Base-by-base conservation (phyloP, 345 rosid species). In the Dipteronia dyeriana region DNA sequence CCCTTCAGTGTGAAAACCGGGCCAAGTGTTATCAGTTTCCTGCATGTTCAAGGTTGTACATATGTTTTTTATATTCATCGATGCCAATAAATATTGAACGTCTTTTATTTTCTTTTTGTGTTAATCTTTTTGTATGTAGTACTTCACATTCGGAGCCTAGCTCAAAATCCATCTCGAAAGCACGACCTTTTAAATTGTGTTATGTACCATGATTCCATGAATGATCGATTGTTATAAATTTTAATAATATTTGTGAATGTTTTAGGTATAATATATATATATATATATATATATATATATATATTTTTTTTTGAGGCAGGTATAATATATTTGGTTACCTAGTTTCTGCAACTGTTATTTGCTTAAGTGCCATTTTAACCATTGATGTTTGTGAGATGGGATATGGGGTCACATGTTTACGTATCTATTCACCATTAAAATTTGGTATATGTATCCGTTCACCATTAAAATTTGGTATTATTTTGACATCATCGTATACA, bases 41-140 rank as follows among this genome's bases (percentile, higher is more conserved):
- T 25, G 56, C 41, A 45, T 71, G 53, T 75, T 65, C 38, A 67
- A 57, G 66, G 79, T 73, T 81, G 83, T 79, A 63, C 65, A 77
- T 67, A 19, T 14, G 23, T 74, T 73, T 51, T 26, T 57, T 19
- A 25, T 68, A 60, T 78, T 75, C n/a, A 25, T 59, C 41, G 11
- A 60, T 47, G 25, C 68, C 71, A 79, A 80, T 76, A 65, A 75
- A 59, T 68, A 61, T 45, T 22, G 59, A 47, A 74, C 56, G 25
- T 29, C 31, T 8, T 7, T 34, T 34, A 5, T 34, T 34, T 34
- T 4, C 6, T 0, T 53, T 12, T 13, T 13, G 39, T 14, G 0
- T 5, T n/a, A 14, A n/a, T 22, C 63, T 2, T 61, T 17, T 70
- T 76, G 57, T 82, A 70, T 67, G 60, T 25, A 47, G 23, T 26